Base-by-base conservation (phyloP, 768 basidiomycete species). In the Vararia minispora region DNA sequence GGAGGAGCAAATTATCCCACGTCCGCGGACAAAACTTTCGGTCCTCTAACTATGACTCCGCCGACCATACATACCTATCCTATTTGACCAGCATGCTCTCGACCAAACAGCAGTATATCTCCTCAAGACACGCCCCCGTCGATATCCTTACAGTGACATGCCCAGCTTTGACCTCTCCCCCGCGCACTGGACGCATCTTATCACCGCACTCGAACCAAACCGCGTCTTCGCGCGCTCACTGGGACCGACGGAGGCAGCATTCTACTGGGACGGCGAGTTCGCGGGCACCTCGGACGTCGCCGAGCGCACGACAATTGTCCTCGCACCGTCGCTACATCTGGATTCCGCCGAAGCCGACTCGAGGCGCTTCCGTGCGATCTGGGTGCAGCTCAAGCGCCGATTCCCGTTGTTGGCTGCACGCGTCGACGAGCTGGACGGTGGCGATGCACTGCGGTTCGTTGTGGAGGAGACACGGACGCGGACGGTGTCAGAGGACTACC, bases 401-500 rank as follows among this genome's bases (percentile, higher is more conserved):
- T 73, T 59, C 42, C 75, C 75, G 2, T 57, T 78, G 3, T 64
- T 71, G 10, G 69, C 61, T 4, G 62, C 67, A 5, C 53, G 40
- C 4, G 45, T 74, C 14, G 56, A 59, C 32, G 56, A 58, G 31
- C 49, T 57, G 5, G 45, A 55, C 16, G 45, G 52, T 9, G 46
- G 45, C 16, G 45, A 50, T 7, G 21, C 47, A 17, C 46, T 64
- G n/a, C 54, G 52, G 26, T 74, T 76, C 41, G 49, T 64, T 14
- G 60, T 77, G 30, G 53, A 45, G 17, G 62, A 67, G 48, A 51
- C 57, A 2, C 57, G 55, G 5, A 45, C 74, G 24, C 29, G 35
- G 10, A 35, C 39, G 13, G 47, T 50, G 20, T 48, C 45, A n/a
- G n/a, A n/a, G n/a, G n/a, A n/a, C n/a, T 57, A n/a, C n/a, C n/a